Conservation (phyloP, 1,284 basidiomycete species). For the Schizophyllum commune region DNA sequence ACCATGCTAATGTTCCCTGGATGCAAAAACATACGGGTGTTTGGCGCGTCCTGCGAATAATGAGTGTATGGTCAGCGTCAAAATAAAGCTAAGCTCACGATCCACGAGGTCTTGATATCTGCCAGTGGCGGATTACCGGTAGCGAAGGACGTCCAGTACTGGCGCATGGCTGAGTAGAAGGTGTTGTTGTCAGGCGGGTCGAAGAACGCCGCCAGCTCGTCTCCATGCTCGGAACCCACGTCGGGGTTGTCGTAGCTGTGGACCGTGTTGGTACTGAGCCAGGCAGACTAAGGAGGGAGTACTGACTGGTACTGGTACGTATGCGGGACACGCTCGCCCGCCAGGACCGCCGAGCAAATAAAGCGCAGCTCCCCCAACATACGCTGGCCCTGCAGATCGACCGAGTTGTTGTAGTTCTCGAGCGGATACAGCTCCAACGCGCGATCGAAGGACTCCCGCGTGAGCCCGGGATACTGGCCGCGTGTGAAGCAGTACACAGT, state of each 20-base stretch:
- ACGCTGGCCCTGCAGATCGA: constrained; percentile 28
- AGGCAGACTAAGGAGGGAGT: background rate
- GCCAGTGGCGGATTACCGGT: constrained; percentile 21
- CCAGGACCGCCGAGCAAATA: constrained; percentile 26
- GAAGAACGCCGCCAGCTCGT: constrained; percentile 29
- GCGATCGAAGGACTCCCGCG: constrained; percentile 17
- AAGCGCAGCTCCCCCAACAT: constrained; percentile 34
- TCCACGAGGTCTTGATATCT: constrained; percentile 12
- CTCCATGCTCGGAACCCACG: constrained; percentile 25
- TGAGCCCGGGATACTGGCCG: constrained; percentile 25
- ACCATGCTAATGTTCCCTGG: constrained; percentile 16
- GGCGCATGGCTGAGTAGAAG: constrained; percentile 26
- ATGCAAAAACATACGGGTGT: constrained; percentile 18
- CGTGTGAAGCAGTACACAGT: constrained; percentile 30
- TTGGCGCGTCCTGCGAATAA: constrained; percentile 4
- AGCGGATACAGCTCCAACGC: constrained; percentile 25
- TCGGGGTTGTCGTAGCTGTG: constrained; percentile 28
- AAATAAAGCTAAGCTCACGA: no score
- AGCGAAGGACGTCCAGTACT: constrained; percentile 30
- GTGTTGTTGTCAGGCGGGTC: constrained; percentile 14
- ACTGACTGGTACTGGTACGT: constrained; percentile 27
- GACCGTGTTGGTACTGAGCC: background rate
- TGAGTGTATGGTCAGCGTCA: no score
- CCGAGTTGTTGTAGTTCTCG: constrained; percentile 19
- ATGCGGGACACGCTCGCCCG: constrained; percentile 15